Evolutionary conservation across 208 protist species (phyloP), one percentile per base, ranked within the genome.

Genomic region (Leishmania martiniquensis): DNA sequence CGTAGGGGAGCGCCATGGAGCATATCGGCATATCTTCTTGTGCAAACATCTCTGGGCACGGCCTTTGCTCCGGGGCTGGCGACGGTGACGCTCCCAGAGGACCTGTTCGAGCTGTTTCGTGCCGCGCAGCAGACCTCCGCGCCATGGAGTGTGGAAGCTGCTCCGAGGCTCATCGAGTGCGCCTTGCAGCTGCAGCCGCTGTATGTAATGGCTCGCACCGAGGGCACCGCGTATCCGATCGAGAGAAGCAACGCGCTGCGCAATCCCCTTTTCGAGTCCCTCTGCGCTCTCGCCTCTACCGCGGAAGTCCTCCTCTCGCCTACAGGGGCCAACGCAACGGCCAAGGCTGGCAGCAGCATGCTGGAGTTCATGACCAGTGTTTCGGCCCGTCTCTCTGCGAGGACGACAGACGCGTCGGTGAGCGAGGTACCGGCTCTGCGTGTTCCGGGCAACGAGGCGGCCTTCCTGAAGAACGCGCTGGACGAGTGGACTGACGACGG

Each of bases 301-400:
- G 70, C 78, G 25, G 90, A 91, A 76, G 32, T 91, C 20, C 62
- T 70, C n/a, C 15, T 68, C 6, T 39, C 63, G 54, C 37, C 55
- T 55, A 34, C 0, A n/a, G 37, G 49, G 22, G 37, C 65, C 3
- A 44, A 63, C 17, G 52, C 62, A 15, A 63, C 59, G 2, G 52
- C 29, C 12, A 72, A 17, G 2, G 20, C 45, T 25, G 34, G 74
- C 15, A 75, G 57, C 17, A 76, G 79, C 52, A 57, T 91, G 0
- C 66, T 87, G 12, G 59, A 45, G 20, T 85, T 90, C 75, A 62
- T 91, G 22, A 78, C 63, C n/a, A 89, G 84, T 72, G 75, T 93
- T 44, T 44, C 75, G 52, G 34, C 69, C 34, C 71, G 72, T 20
- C 69, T 82, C 2, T 80, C 82, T 37, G n/a, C 75, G 44, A 57